These are phyloP conservation scores for Pulicaria dysenterica DNA, from an alignment of 129 eudicot genomes.

Conservation along the genomic window DNA sequence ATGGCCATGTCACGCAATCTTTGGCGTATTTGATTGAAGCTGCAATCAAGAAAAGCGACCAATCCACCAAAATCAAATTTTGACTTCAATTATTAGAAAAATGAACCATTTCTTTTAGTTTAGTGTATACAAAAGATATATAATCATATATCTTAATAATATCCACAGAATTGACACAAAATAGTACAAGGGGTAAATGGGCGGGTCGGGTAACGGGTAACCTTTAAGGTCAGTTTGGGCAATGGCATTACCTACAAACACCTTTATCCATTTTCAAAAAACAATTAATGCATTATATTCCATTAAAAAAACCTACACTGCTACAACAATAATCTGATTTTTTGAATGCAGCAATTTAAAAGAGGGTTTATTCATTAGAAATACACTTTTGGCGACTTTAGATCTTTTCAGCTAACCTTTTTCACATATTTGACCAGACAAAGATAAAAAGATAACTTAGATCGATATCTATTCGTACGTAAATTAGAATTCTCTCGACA, in stretches of 20 bases:
- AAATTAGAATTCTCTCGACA: too few relatives aligned
- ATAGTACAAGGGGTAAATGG: background rate
- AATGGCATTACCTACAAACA: background rate
- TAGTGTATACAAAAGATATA: background rate
- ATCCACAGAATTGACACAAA: background rate
- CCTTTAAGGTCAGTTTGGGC: background rate
- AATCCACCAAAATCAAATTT: background rate
- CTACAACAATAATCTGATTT: too few relatives aligned
- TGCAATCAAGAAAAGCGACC: conserved; percentile 32
- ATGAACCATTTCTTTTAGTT: background rate
- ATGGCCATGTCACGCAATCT: conserved; percentile 66
- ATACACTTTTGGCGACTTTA: too few relatives aligned
- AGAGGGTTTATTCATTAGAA: too few relatives aligned
- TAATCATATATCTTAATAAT: background rate
- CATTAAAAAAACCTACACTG: background rate
- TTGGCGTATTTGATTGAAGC: conserved; percentile 65
- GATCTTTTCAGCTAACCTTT: too few relatives aligned
- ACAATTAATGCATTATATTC: background rate
- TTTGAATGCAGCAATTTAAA: too few relatives aligned
- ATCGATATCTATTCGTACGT: too few relatives aligned
- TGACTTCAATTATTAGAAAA: background rate
- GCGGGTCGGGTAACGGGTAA: background rate
- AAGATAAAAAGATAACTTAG: too few relatives aligned
- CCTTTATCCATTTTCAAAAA: background rate
- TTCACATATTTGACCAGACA: too few relatives aligned